Percentiles rank a stretch among this genome's conserved stretches.
These are phyloP conservation scores for Jaltomata sinuosa DNA, from an alignment of 257 asterid genomes.

Conservation along the genomic window DNA sequence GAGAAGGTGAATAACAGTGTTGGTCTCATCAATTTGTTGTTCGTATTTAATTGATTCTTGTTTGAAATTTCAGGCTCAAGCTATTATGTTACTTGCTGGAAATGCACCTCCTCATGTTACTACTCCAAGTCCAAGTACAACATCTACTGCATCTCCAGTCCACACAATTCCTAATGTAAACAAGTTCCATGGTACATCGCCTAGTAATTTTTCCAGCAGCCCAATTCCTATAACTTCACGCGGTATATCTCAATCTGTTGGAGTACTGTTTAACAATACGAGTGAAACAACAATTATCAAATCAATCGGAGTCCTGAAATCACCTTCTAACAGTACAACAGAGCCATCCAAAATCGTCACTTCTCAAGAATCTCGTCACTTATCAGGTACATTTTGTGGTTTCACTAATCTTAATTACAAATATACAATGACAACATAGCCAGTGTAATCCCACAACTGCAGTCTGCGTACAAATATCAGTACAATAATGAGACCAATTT, in stretches of 20 bases:
- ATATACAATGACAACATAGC: too few relatives aligned
- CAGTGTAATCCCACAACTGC: too few relatives aligned
- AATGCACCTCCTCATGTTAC: slow-evolving; percentile 34
- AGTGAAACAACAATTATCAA: slow-evolving; percentile 13
- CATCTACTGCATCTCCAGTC: slow-evolving; percentile 29
- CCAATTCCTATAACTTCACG: slow-evolving; percentile 24
- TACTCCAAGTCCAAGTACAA: slow-evolving; percentile 23
- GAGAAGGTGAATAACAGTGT: slow-evolving; percentile 32
- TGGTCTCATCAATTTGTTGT: neutral
- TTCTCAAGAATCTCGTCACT: slow-evolving; percentile 23
- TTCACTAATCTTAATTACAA: neutral
- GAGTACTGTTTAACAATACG: slow-evolving; percentile 3
- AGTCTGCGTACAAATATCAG: too few relatives aligned
- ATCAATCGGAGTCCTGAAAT: slow-evolving; percentile 13
- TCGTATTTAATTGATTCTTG: neutral
- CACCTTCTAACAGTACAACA: slow-evolving; percentile 23
- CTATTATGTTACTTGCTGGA: slow-evolving; percentile 63
- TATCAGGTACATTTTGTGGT: slow-evolving; percentile 32
- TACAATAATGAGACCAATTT: neutral
- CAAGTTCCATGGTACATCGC: slow-evolving; percentile 19
- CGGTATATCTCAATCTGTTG: slow-evolving; percentile 19
- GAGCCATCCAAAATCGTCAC: slow-evolving; percentile 25
- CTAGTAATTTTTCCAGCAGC: slow-evolving; percentile 17
- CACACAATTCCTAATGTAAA: slow-evolving; percentile 19
- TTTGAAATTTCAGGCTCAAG: slow-evolving; percentile 42